A percentile compares a stretch with the other conserved stretches of the same genome.
Evolutionary conservation across 768 basidiomycete species (phyloP).

Genomic region (Termitomyces sp.): DNA sequence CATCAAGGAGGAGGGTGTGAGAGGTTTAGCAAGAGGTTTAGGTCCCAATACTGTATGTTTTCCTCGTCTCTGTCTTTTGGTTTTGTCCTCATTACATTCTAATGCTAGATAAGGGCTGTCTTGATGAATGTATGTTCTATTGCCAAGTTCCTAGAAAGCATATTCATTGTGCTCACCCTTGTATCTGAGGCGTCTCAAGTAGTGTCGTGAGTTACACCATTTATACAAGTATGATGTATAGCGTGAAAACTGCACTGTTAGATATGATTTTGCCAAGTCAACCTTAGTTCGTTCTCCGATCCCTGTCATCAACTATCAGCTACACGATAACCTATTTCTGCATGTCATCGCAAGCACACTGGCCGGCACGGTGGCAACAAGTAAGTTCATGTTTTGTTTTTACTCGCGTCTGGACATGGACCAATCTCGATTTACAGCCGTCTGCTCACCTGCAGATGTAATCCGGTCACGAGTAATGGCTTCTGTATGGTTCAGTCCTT

Average conservation of each 20-base stretch:
- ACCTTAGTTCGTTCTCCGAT: constrained; percentile 45
- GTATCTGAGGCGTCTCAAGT: constrained; percentile 65
- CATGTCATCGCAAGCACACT: constrained; percentile 63
- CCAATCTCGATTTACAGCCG: constrained; percentile 36
- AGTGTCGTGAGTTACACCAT: constrained; percentile 57
- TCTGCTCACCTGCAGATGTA: constrained; percentile 77
- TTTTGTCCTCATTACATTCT: constrained; percentile 4
- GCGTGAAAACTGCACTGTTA: constrained; percentile 19
- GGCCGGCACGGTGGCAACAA: constrained; percentile 74
- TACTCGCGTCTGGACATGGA: neutral
- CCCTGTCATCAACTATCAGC: constrained; percentile 52
- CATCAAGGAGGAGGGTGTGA: constrained; percentile 62
- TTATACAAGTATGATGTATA: neutral
- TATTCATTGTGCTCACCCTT: constrained; percentile 3
- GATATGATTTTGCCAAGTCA: constrained; percentile 75
- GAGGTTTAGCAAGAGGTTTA: constrained; percentile 66
- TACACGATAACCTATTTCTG: constrained; percentile 60
- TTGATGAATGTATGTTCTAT: constrained; percentile 13
- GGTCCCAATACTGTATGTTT: constrained; percentile 67
- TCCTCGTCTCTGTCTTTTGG: constrained; percentile 3
- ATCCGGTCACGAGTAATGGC: constrained; percentile 75
- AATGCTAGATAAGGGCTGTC: constrained; percentile 9
- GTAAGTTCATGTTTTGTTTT: constrained; percentile 31
- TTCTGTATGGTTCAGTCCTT: constrained; percentile 37
- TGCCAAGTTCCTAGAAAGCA: neutral